Evolutionary conservation across 2,329 filamentous ascomycete genomes (phyloP).

Genomic region (Epichloe hybrida): DNA sequence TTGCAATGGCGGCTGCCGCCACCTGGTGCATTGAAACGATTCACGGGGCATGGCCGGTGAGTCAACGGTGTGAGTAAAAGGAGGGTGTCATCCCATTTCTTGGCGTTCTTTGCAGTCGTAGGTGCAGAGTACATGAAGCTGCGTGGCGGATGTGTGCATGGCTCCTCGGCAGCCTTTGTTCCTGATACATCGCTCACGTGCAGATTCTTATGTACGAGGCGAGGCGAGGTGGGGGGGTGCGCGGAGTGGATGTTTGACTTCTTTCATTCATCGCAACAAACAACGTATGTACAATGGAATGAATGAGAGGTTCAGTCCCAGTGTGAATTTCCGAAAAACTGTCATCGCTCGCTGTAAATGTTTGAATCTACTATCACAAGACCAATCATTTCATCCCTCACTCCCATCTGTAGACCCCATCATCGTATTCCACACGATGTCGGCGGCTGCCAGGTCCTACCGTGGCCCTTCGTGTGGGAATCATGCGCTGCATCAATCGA

Average conservation of each 20-base stretch:
- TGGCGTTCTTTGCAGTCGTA: neutral
- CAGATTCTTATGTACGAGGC: no score
- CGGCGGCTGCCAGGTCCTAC: slow-evolving; percentile 23
- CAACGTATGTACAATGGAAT: no score
- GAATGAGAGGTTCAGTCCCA: neutral
- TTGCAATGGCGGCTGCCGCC: no score
- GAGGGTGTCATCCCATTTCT: neutral
- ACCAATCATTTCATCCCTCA: slow-evolving; percentile 11
- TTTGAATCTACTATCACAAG: no score
- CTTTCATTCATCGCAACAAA: no score
- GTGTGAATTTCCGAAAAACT: no score
- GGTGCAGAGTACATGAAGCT: neutral
- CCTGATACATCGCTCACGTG: no score
- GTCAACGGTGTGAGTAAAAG: neutral
- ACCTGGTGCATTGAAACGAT: neutral
- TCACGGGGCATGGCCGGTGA: neutral
- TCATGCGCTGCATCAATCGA: slow-evolving; percentile 28
- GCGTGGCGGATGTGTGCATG: neutral
- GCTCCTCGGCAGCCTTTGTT: no score
- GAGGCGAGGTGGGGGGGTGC: no score
- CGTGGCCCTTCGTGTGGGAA: slow-evolving; percentile 23
- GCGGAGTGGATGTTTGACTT: no score
- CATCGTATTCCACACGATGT: slow-evolving; percentile 23
- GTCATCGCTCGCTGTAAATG: no score
- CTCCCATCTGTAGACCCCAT: slow-evolving; percentile 27